Base-by-base conservation (phyloP, 176 grass and related monocot genomes). In the Stipa capillata region DNA sequence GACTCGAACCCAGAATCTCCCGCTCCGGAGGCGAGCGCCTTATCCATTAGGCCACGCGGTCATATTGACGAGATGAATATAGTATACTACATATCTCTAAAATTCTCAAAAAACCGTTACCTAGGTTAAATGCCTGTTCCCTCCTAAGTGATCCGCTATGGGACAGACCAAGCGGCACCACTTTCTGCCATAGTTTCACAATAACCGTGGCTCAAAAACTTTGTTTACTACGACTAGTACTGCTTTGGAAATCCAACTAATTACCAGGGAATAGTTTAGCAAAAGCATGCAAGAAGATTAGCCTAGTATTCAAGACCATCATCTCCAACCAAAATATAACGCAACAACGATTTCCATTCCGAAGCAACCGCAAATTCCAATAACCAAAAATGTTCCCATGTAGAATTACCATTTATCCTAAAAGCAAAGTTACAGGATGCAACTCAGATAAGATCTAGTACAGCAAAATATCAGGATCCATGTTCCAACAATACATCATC, bases 1-100 rank as follows among this genome's bases (percentile, higher is more conserved):
- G 91, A 97, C 94, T 94, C 91, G 91, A 94, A 94, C 89, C 89
- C 91, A 94, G 87, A 94, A 90, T 94, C 94, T 97, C 91, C 91
- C 82, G 91, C 91, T 94, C 91, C 91, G 94, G 91, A 97, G 94
- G 94, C 85, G 91, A 94, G 91, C 89, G 89, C 91, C 94, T 97
- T 97, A 94, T 97, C 91, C 94, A 97, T 97, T 92, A 97, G 91
- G 94, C 88, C 94, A 93, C 84, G 91, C 84, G 89, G 44, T 72
- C 69, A 21, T 32, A 1, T 45, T n/a, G n/a, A n/a, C n/a, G n/a
- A n/a, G n/a, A n/a, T n/a, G n/a, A n/a, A n/a, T n/a, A n/a, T n/a
- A n/a, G n/a, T n/a, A n/a, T n/a, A n/a, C n/a, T n/a, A n/a, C n/a
- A n/a, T n/a, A n/a, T n/a, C n/a, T n/a, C n/a, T n/a, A n/a, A n/a